Conservation (phyloP, 805 yeast species). For the Clavispora santaluciae region DNA sequence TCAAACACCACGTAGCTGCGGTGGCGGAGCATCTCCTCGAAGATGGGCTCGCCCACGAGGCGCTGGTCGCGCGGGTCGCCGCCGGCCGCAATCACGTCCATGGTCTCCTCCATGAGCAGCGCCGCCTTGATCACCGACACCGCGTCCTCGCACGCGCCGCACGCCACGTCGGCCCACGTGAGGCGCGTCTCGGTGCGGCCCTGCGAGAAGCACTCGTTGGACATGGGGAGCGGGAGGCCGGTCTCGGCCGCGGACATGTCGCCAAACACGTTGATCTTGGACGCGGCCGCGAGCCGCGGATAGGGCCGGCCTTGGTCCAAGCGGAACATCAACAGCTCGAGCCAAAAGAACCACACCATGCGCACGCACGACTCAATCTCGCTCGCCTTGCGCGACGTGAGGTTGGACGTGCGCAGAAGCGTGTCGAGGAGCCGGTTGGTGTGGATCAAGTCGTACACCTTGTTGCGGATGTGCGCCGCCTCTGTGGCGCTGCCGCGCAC, state of each 20-base stretch:
- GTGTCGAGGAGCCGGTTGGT: slow-evolving; percentile 17
- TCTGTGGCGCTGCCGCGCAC: slow-evolving; percentile 9
- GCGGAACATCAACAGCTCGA: slow-evolving; percentile 13
- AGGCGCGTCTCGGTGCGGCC: slow-evolving; percentile 2
- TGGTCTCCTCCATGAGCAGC: slow-evolving; percentile 8
- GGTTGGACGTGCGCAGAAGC: slow-evolving; percentile 2
- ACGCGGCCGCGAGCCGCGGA: slow-evolving; percentile 6
- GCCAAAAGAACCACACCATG: slow-evolving; percentile 22
- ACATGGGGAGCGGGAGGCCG: slow-evolving; percentile 18
- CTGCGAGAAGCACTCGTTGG: slow-evolving; percentile 6
- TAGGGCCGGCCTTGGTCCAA: slow-evolving; percentile 19
- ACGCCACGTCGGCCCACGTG: slow-evolving; percentile 1
- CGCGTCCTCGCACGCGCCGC: slow-evolving; percentile 6
- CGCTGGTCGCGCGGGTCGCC: background rate
- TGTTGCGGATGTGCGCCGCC: slow-evolving; percentile 12
- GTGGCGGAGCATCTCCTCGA: slow-evolving; percentile 4
- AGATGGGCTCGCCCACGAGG: slow-evolving; percentile 1
- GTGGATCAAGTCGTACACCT: slow-evolving; percentile 18
- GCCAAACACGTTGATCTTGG: slow-evolving; percentile 3
- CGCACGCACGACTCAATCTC: slow-evolving; percentile 21
- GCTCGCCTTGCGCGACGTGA: slow-evolving; percentile 16
- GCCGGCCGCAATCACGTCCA: slow-evolving; percentile 10
- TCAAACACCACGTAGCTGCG: slow-evolving; percentile 7
- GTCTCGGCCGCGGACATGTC: slow-evolving; percentile 6
- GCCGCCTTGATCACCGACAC: slow-evolving; percentile 11